These are phyloP conservation scores for Vaccinium macrocarpon DNA, from an alignment of 148 eudicot genomes.

Conservation along the genomic window DNA sequence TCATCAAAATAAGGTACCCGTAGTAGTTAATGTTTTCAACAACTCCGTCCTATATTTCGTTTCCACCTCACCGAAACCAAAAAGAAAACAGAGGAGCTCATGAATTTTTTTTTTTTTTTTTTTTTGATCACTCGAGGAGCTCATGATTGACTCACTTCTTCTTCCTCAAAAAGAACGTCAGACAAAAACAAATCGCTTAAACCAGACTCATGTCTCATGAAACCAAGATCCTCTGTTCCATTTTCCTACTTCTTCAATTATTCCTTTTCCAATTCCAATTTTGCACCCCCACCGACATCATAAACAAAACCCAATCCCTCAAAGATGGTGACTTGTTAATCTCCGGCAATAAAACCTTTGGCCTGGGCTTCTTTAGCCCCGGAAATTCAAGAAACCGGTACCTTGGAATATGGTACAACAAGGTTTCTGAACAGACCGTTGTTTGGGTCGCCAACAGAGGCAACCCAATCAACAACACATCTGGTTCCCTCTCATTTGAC, in stretches of 20 bases:
- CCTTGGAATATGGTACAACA: slow-evolving; percentile 32
- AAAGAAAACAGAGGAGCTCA: too few relatives aligned
- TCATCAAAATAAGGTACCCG: too few relatives aligned
- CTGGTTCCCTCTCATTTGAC: slow-evolving; percentile 27
- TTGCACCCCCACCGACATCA: background rate
- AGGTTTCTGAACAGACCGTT: slow-evolving; percentile 35
- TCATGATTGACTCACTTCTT: background rate
- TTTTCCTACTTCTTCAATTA: background rate
- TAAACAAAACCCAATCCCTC: background rate
- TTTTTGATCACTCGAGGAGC: too few relatives aligned
- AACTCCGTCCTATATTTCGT: too few relatives aligned
- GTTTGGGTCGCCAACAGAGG: slow-evolving; percentile 68
- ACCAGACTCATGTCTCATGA: background rate
- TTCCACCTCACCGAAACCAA: too few relatives aligned
- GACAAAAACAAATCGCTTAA: background rate
- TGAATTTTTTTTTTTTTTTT: too few relatives aligned
- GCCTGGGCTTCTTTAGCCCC: slow-evolving; percentile 32
- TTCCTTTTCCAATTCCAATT: too few relatives aligned
- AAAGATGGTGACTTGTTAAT: slow-evolving; percentile 5
- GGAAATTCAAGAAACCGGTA: slow-evolving; percentile 16
- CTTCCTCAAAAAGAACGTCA: background rate
- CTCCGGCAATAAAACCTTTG: slow-evolving; percentile 14
- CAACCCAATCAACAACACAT: slow-evolving; percentile 27
- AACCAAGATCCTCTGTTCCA: background rate
- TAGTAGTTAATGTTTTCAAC: too few relatives aligned